Evolutionary conservation across 129 eudicot species (phyloP), one percentile per base, ranked within the genome.

Genomic region (Arctium lappa): DNA sequence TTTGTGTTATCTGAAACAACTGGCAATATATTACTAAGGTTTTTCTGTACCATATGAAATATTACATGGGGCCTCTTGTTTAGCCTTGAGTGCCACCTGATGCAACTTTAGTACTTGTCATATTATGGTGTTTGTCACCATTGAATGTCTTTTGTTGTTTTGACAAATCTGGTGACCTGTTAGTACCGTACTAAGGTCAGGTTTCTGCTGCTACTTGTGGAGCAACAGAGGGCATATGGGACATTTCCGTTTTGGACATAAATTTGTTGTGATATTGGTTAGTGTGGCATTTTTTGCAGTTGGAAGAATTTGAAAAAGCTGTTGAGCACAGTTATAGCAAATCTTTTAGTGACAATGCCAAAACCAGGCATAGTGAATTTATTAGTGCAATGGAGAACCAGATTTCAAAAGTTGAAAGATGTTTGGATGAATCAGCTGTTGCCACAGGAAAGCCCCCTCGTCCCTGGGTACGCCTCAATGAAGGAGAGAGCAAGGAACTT

Each of bases 301-400:
- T 95, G 91, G 98, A 95, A 77, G 98, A 95, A 76, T 92, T 95
- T 75, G 93, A 83, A 69, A 90, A 88, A 69, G 98, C 94, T 18
- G 97, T 92, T 42, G 84, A 80, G 63, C 77, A 85, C 2, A 91
- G 91, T 86, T 91, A 95, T 84, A 73, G 36, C n/a, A 81, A 85
- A 27, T 85, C 73, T 33, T 79, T 89, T 0, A 65, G 81, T 6
- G 90, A 91, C 65, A 92, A 92, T 83, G 87, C 97, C 1, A 86
- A 78, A 88, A 88, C 88, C 46, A 82, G 98, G 73, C 98, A 92
- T 78, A 48, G 75, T 3, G 91, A 94, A 27, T 94, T 94, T 74
- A 76, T 92, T 34, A 82, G 63, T 40, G 98, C 98, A 34, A 92
- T 95, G 77, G 90, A 88, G 87, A 42, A 42, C 62, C 95, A 95